Conservation (phyloP, 208 protist species). For the Naegleria lovaniensis region DNA sequence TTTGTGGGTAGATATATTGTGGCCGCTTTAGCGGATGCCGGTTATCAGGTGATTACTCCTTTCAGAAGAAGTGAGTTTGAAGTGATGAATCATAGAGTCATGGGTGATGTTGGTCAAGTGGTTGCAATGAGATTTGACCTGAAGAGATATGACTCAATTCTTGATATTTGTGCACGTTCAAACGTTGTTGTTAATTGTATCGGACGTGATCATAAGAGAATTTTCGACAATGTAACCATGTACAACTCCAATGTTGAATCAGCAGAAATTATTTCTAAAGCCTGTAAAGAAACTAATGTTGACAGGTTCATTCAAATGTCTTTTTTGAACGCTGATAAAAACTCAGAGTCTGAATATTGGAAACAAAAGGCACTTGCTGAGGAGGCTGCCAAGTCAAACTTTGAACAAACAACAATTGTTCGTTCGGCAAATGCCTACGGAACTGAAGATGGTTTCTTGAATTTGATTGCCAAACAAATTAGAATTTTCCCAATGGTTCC, state of each 20-base stretch:
- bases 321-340: neutral
- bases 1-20: slow-evolving; percentile 28
- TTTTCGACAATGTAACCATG: neutral
- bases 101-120: slow-evolving; percentile 31
- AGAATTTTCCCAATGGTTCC: neutral
- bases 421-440: neutral
- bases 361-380: neutral
- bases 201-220: neutral
- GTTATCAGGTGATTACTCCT: slow-evolving; percentile 30
- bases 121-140: slow-evolving; percentile 17
- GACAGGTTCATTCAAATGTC: slow-evolving; percentile 20
- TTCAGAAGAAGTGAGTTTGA: neutral
- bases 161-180: neutral
- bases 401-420: neutral
- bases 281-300: slow-evolving; percentile 14
- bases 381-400: neutral
- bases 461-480: neutral
- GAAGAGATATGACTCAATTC: neutral
- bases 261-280: neutral
- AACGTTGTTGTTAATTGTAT: slow-evolving; percentile 26
- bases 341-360: neutral
- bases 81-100: neutral
- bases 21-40: neutral
- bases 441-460: slow-evolving; percentile 25
- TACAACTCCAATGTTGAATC: neutral